Conservation (phyloP, 768 basidiomycete genomes). For the Naganishia vaughanmartiniae region DNA sequence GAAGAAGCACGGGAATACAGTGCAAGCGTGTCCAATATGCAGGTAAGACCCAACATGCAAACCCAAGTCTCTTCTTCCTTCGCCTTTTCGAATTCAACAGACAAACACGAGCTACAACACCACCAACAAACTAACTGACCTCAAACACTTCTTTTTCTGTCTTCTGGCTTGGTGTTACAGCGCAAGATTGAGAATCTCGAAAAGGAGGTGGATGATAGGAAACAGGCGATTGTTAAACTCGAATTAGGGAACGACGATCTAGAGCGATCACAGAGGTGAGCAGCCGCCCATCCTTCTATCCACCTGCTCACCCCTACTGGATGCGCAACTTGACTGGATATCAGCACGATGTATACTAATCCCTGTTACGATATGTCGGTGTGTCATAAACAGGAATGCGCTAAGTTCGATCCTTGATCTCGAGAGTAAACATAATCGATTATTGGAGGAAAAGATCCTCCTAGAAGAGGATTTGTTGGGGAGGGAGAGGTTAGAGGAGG, state of each 20-base stretch:
- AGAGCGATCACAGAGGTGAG: constrained; percentile 80
- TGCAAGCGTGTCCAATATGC: constrained; percentile 5
- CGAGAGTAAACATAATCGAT: constrained; percentile 82
- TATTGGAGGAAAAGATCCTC: constrained; percentile 93
- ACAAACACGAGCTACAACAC: too few relatives aligned
- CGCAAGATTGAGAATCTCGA: constrained; percentile 83
- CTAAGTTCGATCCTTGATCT: constrained; percentile 56
- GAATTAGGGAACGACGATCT: constrained; percentile 69
- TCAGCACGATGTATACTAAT: too few relatives aligned
- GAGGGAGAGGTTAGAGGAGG: constrained; percentile 85
- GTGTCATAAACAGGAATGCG: constrained; percentile 54
- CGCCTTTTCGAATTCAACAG: too few relatives aligned
- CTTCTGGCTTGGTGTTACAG: too few relatives aligned
- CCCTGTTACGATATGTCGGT: constrained; percentile 50
- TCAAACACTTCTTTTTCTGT: too few relatives aligned
- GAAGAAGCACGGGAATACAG: constrained; percentile 6
- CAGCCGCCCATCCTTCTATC: background rate
- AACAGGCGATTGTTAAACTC: constrained; percentile 47
- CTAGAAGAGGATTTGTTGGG: constrained; percentile 91
- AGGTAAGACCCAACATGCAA: background rate
- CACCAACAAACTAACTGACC: too few relatives aligned
- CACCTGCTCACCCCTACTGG: too few relatives aligned
- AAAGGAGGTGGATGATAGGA: constrained; percentile 49
- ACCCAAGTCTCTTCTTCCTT: too few relatives aligned
- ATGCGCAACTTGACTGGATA: too few relatives aligned